Conservation (phyloP, 2,329 filamentous ascomycete genomes). For the Microcera coccophila region DNA sequence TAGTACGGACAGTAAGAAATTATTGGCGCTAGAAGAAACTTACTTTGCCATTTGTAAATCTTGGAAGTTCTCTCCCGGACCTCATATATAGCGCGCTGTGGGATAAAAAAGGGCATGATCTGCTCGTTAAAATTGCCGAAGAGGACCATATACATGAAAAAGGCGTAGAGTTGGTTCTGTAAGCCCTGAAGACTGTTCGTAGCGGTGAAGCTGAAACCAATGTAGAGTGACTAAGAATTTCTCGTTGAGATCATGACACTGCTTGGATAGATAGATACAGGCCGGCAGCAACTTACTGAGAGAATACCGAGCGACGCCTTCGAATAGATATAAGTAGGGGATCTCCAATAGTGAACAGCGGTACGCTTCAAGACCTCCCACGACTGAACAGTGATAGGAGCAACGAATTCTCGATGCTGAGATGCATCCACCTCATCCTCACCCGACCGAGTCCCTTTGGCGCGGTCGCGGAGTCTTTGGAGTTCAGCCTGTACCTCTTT, state of each 20-base stretch:
- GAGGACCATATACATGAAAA: slow-evolving; percentile 79
- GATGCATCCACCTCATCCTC: slow-evolving; percentile 35
- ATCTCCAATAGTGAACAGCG: slow-evolving; percentile 91
- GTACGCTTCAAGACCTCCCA: slow-evolving; percentile 66
- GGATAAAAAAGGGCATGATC: slow-evolving; percentile 82
- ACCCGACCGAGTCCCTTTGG: slow-evolving; percentile 36
- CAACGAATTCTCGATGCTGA: slow-evolving; percentile 73
- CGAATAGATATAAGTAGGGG: slow-evolving; percentile 82
- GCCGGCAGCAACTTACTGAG: no score
- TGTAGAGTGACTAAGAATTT: slow-evolving; percentile 62
- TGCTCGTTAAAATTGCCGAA: slow-evolving; percentile 77
- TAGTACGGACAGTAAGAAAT: no score
- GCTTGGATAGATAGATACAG: no score
- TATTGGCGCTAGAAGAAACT: slow-evolving; percentile 82
- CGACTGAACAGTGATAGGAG: slow-evolving; percentile 66
- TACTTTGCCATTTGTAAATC: slow-evolving; percentile 79
- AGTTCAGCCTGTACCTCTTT: slow-evolving; percentile 54
- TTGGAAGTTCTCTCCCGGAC: slow-evolving; percentile 80
- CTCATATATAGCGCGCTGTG: slow-evolving; percentile 77
- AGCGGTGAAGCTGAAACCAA: slow-evolving; percentile 75
- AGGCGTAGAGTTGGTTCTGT: slow-evolving; percentile 81
- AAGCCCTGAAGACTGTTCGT: slow-evolving; percentile 71
- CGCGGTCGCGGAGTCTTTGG: slow-evolving; percentile 49
- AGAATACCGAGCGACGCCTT: slow-evolving; percentile 66
- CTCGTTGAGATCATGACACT: no score